Evolutionary conservation across 257 asterid species (phyloP).

Genomic region (Plectranthus barbatus): DNA sequence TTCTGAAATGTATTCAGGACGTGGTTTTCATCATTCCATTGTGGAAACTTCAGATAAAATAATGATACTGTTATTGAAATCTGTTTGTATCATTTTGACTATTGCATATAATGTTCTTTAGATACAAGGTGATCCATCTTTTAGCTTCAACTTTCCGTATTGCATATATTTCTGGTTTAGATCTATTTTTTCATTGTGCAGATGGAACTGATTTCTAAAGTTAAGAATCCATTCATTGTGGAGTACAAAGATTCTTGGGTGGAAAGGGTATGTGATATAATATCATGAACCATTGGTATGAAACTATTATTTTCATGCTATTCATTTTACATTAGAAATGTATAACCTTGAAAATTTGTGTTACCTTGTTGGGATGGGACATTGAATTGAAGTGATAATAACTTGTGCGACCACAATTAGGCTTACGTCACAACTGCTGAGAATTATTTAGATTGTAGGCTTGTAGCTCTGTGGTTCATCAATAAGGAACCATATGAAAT

Average conservation of each 20-base stretch:
- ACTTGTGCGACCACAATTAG: neutral
- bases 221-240: constrained; percentile 68
- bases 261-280: constrained; percentile 61
- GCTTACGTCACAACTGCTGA: neutral
- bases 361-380: neutral
- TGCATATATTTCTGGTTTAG: constrained; percentile 1
- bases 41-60: neutral
- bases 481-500: neutral
- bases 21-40: neutral
- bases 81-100: neutral
- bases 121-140: neutral
- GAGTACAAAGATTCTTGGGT: constrained; percentile 99
- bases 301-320: neutral
- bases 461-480: neutral
- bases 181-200: constrained; percentile 24
- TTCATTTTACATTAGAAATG: neutral
- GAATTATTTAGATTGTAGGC: no score
- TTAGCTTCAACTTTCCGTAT: neutral
- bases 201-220: constrained; percentile 98
- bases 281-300: neutral
- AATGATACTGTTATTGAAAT: constrained; percentile 4
- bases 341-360: neutral
- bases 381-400: neutral
- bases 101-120: no score
- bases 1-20: neutral